Evolutionary conservation across 306 rosid species (phyloP).

Genomic region (Prunus fruticosa): DNA sequence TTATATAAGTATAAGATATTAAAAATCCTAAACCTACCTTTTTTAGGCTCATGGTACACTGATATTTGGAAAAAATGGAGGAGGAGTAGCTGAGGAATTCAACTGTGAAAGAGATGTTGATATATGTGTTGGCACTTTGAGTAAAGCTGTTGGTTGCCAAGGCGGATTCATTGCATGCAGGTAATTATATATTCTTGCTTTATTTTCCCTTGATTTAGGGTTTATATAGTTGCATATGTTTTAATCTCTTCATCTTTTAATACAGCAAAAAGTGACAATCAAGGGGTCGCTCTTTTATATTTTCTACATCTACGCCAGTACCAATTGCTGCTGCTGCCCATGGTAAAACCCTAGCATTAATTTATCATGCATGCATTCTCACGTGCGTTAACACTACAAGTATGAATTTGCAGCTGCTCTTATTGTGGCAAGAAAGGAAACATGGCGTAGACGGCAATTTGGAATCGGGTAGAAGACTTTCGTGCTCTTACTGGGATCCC

Average conservation of each 20-base stretch:
- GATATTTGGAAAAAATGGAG: conserved; percentile 88
- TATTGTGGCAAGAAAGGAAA: conserved; percentile 68
- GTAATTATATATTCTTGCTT: conserved; percentile 32
- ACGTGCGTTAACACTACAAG: neutral
- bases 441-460: conserved; percentile 79
- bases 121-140: conserved; percentile 82
- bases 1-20: conserved; percentile 5
- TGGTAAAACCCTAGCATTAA: conserved; percentile 36
- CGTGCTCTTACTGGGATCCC: conserved; percentile 76
- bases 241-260: neutral
- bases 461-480: conserved; percentile 79
- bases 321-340: conserved; percentile 88
- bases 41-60: conserved; percentile 88
- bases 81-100: conserved; percentile 89
- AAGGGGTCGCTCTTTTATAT: conserved; percentile 92
- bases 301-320: conserved; percentile 76
- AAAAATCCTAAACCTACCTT: neutral
- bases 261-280: conserved; percentile 86
- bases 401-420: conserved; percentile 74
- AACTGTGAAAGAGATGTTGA: conserved; percentile 84
- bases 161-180: conserved; percentile 99
- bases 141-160: conserved; percentile 96
- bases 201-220: neutral
- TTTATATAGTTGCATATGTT: too few species aligned
- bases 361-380: neutral